phyloP scores from a whole-genome alignment of 2,329 filamentous ascomycete genomes.

The Hirsutella thompsonii region DNA sequence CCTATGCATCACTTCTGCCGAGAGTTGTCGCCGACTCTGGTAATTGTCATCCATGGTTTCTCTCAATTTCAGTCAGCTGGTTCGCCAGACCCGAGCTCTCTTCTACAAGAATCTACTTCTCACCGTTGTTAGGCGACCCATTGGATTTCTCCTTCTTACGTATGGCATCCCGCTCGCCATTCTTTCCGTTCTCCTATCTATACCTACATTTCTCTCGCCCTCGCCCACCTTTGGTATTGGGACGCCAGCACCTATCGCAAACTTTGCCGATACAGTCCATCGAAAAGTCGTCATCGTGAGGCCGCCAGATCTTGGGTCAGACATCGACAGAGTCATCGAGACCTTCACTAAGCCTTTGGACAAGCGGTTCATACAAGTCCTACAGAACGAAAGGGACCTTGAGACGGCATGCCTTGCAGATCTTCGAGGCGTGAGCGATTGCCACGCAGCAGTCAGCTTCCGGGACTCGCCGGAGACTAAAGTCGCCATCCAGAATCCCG shows the following conservation, averaged over 20 bases:
- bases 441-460: slow-evolving; percentile 16
- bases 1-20: no score
- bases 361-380: slow-evolving; percentile 5
- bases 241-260: slow-evolving; percentile 8
- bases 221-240: slow-evolving; percentile 7
- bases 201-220: slow-evolving; percentile 11
- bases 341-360: slow-evolving; percentile 10
- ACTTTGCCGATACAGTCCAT: slow-evolving; percentile 8
- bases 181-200: slow-evolving; percentile 14
- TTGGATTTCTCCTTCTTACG: neutral
- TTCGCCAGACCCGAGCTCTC: slow-evolving; percentile 6
- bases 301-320: slow-evolving; percentile 9
- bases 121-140: slow-evolving; percentile 4
- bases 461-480: slow-evolving; percentile 15
- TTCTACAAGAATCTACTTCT: slow-evolving; percentile 7
- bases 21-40: no score
- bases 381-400: slow-evolving; percentile 9
- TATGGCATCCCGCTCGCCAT: slow-evolving; percentile 13
- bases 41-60: neutral
- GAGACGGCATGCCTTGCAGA: slow-evolving; percentile 10
- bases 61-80: slow-evolving; percentile 2
- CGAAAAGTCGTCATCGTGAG: slow-evolving; percentile 14
- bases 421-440: slow-evolving; percentile 14
- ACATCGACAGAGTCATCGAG: slow-evolving; percentile 12
- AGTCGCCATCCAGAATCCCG: neutral